Evolutionary conservation across 139 green algal genomes (phyloP), one percentile per base, ranked within the genome.

Genomic region (Auxenochlorella pyrenoidosa): DNA sequence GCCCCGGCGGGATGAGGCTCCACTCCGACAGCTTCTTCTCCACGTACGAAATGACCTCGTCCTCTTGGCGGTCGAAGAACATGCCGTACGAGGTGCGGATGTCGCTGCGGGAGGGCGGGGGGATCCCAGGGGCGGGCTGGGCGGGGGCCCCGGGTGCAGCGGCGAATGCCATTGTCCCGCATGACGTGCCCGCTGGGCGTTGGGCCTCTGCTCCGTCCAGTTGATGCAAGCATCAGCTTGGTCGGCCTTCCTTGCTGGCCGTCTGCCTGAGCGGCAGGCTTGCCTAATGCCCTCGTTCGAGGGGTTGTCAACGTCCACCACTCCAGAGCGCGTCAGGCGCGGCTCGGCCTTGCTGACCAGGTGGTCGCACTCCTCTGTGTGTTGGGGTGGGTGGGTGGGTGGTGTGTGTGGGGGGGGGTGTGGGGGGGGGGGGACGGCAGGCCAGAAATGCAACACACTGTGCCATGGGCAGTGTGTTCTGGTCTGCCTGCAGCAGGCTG

Each of bases 1-100:
- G 82, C 3, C 83, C 82, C 24, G 81, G 81, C 5, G 91, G 91
- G 15, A 94, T 66, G 60, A 93, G 75, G 38, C 78, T 89, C 89
- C 85, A 93, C 41, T 86, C 66, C 4, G 87, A 85, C 38, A 94
- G 84, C 18, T 89, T 87, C 59, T 85, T 30, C 79, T 94, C 92
- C 58, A 94, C 86, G 13, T 41, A n/a, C 22, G 93, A 79, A 4
- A 95, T 76, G 28, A 87, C 70, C 75, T 94, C 89, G 75, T 97
- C 68, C 34, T 89, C 86, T 16, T 83, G 81, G 4, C 86, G 86
- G 70, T 86, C 75, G 60, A 96, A 92, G 75, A 93, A 94, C 38
- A 91, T 92, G 68, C 88, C 88, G 4, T 58, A 85, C 38, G 41
- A 84, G 34, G 92, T 94, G 38, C 91, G 82, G 58, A 94, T 83